Conservation (phyloP, 208 protist species). For the Wallacemonas sp. region DNA sequence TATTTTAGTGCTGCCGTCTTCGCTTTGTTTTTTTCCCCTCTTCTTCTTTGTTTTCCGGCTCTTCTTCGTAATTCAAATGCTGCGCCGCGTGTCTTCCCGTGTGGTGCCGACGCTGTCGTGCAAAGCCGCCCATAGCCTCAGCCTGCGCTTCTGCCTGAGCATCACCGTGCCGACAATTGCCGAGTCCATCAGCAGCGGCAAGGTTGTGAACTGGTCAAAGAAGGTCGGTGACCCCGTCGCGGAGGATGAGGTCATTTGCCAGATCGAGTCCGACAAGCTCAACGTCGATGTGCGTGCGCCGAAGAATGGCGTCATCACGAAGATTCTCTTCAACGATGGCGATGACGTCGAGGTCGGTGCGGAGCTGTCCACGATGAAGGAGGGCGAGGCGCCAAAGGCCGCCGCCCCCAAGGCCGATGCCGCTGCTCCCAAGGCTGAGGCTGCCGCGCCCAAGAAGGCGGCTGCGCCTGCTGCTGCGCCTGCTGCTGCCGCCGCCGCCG, state of each 20-base stretch:
- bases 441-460: constrained; percentile 1
- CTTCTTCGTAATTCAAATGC: constrained; percentile 3
- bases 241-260: constrained; percentile 96
- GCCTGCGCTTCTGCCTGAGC: constrained; percentile 85
- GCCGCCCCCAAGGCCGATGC: constrained; percentile 16
- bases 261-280: constrained; percentile 99
- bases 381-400: constrained; percentile 39
- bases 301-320: constrained; percentile 89
- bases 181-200: constrained; percentile 98
- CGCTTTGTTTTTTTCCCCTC: background rate
- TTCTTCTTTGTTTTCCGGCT: too few species aligned
- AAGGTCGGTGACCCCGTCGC: constrained; percentile 95
- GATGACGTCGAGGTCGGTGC: constrained; percentile 91
- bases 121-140: constrained; percentile 27
- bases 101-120: constrained; percentile 27
- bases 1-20: background rate
- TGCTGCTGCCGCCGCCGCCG: constrained; percentile 30
- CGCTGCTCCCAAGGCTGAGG: constrained; percentile 22
- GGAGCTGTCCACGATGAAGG: constrained; percentile 89
- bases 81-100: constrained; percentile 56
- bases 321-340: constrained; percentile 88
- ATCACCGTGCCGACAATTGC: constrained; percentile 96
- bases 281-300: constrained; percentile 95
- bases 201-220: constrained; percentile 95
- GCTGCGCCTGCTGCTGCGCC: constrained; percentile 14